Evolutionary conservation across 164 flowering plant genomes (phyloP), one percentile per base, ranked within the genome.

Genomic region (Annona squamosa): DNA sequence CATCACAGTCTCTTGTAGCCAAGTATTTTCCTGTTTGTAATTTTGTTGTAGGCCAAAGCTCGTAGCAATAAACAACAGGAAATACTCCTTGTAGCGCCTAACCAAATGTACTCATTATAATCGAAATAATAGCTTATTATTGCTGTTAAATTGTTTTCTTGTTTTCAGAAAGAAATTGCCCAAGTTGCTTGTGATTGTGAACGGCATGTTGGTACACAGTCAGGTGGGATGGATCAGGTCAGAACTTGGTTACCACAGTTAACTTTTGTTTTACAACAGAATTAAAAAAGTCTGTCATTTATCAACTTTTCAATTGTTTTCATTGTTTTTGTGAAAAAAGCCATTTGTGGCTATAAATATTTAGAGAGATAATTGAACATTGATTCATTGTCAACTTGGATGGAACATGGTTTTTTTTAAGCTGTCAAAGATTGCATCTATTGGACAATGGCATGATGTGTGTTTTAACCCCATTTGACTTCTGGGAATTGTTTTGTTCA

Each of bases 211-310:
- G 98, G 98, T 75, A 92, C 99, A n/a, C 97, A 93, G 61, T 93
- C 97, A 68, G 97, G 98, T 77, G 99, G 98, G 70, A 96, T 96
- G 99, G 98, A 96, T 81, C 99, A 96, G 95, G 99, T 95, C 57
- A 80, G 67, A 65, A 52, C 18, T 52, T 5, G 5, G 45, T 42
- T 26, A 26, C 45, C 46, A 17, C 46, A 46, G n/a, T 12, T 72
- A 48, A 65, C 41, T 41, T 65, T 43, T 18, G 37, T 52, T 52
- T 52, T 52, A 52, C 59, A 9, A 52, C 37, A 26, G 37, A 26
- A 26, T 26, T 26, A 26, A 26, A 26, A 26, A 26, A 26, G 37
- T 26, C 37, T 26, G 37, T 26, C 37, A 26, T 26, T 26, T 26
- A 26, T 26, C 37, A 26, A 26, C 37, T 26, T 26, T 26, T 26